Evolutionary conservation across 2,329 filamentous ascomycete species (phyloP), one percentile per base, ranked within the genome.

Genomic region (Aspergillus sergii): DNA sequence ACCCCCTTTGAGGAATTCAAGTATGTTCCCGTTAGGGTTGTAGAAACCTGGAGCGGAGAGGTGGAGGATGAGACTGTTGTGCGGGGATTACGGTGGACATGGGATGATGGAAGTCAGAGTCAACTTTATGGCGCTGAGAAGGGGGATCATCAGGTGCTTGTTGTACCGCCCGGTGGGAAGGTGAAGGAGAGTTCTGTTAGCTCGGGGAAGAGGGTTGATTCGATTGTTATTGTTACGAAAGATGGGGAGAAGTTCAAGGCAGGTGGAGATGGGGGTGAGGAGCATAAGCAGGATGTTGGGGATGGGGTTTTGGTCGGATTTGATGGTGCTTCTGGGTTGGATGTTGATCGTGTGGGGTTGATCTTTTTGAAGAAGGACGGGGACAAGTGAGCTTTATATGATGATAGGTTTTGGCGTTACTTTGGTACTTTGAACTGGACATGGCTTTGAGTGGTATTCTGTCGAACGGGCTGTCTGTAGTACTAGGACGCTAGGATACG

Each of bases 271-370:
- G 51, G 30, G 4, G 51, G 51, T 19, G 9, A 54, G 10, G n/a
- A 36, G 51, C 51, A 54, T 12, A 54, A 54, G 32, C 51, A 54
- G n/a, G 51, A 54, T 54, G n/a, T 54, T 23, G 51, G 51, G 4
- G 32, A 12, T 14, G 51, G 51, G n/a, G 21, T 36, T 14, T 23
- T 54, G 51, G 30, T 54, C 6, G 51, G 51, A 1, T 54, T 54
- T 26, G 9, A 21, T 14, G 51, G 51, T 1, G 51, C 19, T 14
- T 54, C 51, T 2, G 51, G 51, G 26, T 36, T 54, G 32, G 51
- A 54, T 39, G 11, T 54, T 54, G 51, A 54, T 54, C 32, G 51
- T 11, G 14, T 54, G 16, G 51, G 51, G 4, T 23, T 54, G 9
- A 16, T 54, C n/a, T 54, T 36, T 36, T 14, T 36, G 30, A 54